phyloP scores from a whole-genome alignment of 768 basidiomycete genomes.

The Calocybe indica region DNA sequence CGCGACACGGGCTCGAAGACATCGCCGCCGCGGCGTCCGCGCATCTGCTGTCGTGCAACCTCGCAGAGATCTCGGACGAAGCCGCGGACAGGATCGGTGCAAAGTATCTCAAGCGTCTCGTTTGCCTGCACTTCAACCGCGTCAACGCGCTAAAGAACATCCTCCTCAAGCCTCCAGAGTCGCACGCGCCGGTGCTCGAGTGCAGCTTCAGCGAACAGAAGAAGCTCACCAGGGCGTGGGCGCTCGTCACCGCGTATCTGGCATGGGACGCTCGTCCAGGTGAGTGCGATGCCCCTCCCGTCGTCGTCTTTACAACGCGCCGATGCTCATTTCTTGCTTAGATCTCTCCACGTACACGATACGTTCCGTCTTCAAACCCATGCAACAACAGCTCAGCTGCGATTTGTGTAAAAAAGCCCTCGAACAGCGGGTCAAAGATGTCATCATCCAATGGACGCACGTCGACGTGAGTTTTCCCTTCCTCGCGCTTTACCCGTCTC shows the following conservation, averaged over 20 bases:
- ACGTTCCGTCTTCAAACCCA: not conserved
- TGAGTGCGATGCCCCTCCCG: slow-evolving; percentile 10
- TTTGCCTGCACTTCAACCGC: slow-evolving; percentile 18
- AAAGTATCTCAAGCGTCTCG: slow-evolving; percentile 19
- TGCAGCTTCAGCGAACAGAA: slow-evolving; percentile 29
- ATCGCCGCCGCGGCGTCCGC: slow-evolving; percentile 28
- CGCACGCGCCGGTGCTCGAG: slow-evolving; percentile 19
- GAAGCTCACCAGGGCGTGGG: slow-evolving; percentile 31
- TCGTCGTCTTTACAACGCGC: not conserved
- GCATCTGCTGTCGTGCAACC: slow-evolving; percentile 18
- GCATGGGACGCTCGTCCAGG: slow-evolving; percentile 32
- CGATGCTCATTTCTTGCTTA: not conserved
- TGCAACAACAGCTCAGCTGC: not conserved
- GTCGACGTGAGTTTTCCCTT: not conserved
- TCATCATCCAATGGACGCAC: not conserved
- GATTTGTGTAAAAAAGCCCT: not conserved
- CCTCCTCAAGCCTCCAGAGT: slow-evolving; percentile 20
- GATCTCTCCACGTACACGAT: not conserved
- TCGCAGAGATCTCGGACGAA: slow-evolving; percentile 19
- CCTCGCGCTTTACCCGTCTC: slow-evolving; percentile 7
- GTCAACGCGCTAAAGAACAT: slow-evolving; percentile 19
- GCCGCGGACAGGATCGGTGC: slow-evolving; percentile 19
- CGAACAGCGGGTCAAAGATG: not conserved
- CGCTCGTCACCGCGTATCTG: slow-evolving; percentile 26
- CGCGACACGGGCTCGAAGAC: slow-evolving; percentile 22